Base-by-base conservation (phyloP, 257 asterid species). In the Paulownia fortunei region DNA sequence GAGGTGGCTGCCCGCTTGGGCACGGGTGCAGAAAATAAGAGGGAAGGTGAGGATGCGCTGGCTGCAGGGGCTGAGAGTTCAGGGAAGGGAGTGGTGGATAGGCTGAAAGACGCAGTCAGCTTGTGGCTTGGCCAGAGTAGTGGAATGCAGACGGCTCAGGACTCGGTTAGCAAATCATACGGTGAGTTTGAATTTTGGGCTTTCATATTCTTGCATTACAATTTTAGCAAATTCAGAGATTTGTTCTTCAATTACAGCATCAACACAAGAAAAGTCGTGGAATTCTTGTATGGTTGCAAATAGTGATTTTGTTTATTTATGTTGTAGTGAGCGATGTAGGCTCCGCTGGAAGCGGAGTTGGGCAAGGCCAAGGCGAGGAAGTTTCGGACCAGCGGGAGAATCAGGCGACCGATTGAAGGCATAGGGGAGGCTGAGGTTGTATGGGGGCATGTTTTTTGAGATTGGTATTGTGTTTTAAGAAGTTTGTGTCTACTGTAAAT, bases 71-170 rank as follows among this genome's bases (percentile, higher is more conserved):
- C 44, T 0, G 85, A 89, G 81, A 81, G 90, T 37, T 36, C 79
- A 0, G 94, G 92, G 16, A 74, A 86, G 27, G 83, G 87, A 0
- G 66, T 91, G 80, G 82, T 79, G 69, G 92, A 85, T 26, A 83
- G 79, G 83, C 7, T 93, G 3, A 84, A 72, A 60, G 91, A 84
- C 23, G 94, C 92, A 0, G 82, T 93, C 0, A 69, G 80, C 41
- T 70, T 80, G 10, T 93, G 97, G 98, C 84, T 88, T 2, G 80
- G 84, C 13, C 84, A 80, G 84, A 86, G 87, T 23, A 30, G 19
- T 0, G 91, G 89, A 9, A 39, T 79, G 6, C 81, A 85, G 59
- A 79, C 89, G 23, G 87, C 86, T 18, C 76, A 80, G 73, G 87
- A 83, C 1, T 81, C 91, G 0, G 1, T 81, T 4, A 39, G 30